Evolutionary conservation across 2,329 filamentous ascomycete genomes (phyloP).

Genomic region (Fusarium ambrosium): DNA sequence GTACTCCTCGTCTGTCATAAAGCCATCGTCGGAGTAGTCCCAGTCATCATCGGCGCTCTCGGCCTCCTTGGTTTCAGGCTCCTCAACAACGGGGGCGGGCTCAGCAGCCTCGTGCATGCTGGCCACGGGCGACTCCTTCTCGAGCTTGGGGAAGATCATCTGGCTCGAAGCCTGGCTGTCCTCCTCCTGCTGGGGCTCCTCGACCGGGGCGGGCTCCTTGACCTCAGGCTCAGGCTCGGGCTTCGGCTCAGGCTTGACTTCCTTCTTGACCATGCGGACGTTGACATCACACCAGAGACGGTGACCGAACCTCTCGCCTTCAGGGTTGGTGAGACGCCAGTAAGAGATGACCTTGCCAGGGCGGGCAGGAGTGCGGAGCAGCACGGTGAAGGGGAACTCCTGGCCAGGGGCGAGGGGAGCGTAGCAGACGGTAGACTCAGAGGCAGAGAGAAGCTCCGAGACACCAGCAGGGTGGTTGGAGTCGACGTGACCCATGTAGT

Average conservation of each 20-base stretch:
- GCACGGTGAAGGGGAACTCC: slow-evolving; percentile 83
- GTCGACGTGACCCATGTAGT: slow-evolving; percentile 96
- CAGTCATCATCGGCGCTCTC: slow-evolving; percentile 72
- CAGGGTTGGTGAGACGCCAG: slow-evolving; percentile 90
- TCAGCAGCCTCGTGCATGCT: slow-evolving; percentile 80
- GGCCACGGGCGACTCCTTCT: slow-evolving; percentile 89
- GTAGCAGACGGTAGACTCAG: slow-evolving; percentile 84
- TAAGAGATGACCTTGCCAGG: slow-evolving; percentile 90
- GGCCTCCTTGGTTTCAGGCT: slow-evolving; percentile 57
- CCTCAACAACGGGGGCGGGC: slow-evolving; percentile 68
- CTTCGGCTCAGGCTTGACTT: slow-evolving; percentile 34
- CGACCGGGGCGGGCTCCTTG: slow-evolving; percentile 31
- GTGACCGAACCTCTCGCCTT: slow-evolving; percentile 89
- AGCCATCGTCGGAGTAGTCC: slow-evolving; percentile 77
- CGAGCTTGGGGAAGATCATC: slow-evolving; percentile 97
- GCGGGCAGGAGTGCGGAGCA: slow-evolving; percentile 83
- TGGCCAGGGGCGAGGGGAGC: slow-evolving; percentile 79
- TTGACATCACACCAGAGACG: slow-evolving; percentile 94
- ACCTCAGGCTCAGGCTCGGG: slow-evolving; percentile 47
- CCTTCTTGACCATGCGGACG: slow-evolving; percentile 65
- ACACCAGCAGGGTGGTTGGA: slow-evolving; percentile 83
- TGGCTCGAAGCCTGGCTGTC: slow-evolving; percentile 58
- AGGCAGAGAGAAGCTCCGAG: slow-evolving; percentile 80
- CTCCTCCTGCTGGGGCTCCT: slow-evolving; percentile 50
- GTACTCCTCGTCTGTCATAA: slow-evolving; percentile 98